Evolutionary conservation across 1,284 basidiomycete genomes (phyloP), one percentile per base, ranked within the genome.

Genomic region (Boletus semigastroideus): DNA sequence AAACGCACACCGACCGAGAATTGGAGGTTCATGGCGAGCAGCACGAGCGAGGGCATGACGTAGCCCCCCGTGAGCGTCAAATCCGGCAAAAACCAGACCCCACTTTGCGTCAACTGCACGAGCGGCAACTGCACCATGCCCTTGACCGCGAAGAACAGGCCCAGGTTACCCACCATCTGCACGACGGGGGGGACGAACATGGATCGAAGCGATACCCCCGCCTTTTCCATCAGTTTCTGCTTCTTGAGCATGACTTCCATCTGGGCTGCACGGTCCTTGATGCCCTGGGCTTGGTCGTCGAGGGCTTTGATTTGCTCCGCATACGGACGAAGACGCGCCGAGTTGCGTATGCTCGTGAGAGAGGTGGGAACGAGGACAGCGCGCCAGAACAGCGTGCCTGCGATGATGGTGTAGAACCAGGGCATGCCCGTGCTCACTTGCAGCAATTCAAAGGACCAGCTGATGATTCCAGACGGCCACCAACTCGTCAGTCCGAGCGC

Each of bases 371-470:
- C 71, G 42, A 94, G 76, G 31, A 80, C 58, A 6, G 83, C 53
- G 34, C 92, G 88, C 71, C 92, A 84, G 59, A 83, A 68, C 12
- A 90, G 60, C 19, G 90, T 87, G 42, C 87, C 83, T 7, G 77
- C 73, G 31, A 92, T 74, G 69, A 98, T 93, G 30, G 86, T 87
- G 69, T 82, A 86, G 77, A 92, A 92, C 92, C 92, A 94, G 3
- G 92, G 90, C 51, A 94, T 66, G 30, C 86, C 88, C 0, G 87
- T 86, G 39, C 78, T 72, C 49, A 89, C 84, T 59, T 94, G 85
- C 44, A 94, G 70, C 38, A 84, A 65, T 63, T 96, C 92, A 53
- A 94, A 76, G 10, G 76, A 82, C 80, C 83, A 90, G 61, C 75
- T 72, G 27, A 81, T 67, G 41, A 83, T 59, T 9, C 88, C 87